These are phyloP conservation scores for Yarrowia osloensis DNA, from an alignment of 805 yeast species.

Conservation along the genomic window DNA sequence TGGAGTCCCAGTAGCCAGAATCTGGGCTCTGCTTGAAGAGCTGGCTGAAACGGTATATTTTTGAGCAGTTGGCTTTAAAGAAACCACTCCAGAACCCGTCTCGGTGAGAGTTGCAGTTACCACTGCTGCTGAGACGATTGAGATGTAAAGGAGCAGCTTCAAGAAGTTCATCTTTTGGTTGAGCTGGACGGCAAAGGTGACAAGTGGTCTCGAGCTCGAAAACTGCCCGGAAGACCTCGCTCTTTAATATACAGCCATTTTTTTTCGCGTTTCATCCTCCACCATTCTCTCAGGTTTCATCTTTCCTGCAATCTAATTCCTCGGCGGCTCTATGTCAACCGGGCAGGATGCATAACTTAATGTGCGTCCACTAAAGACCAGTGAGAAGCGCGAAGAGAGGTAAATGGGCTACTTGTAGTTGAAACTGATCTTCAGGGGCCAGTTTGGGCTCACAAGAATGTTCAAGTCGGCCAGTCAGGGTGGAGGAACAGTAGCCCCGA, in stretches of 20 bases:
- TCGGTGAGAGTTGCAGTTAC: neutral
- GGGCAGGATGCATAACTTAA: conserved; percentile 5
- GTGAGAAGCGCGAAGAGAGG: neutral
- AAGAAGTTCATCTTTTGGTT: neutral
- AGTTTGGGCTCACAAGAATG: no score
- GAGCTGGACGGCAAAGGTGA: no score
- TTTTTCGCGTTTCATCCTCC: neutral
- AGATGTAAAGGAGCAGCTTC: neutral
- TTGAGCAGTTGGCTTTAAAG: neutral
- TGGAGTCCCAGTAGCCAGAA: neutral
- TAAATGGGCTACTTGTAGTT: no score
- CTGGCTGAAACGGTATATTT: neutral
- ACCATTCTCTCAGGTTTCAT: neutral
- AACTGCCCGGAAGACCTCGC: no score
- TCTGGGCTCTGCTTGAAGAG: neutral
- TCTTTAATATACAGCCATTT: neutral
- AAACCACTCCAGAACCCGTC: neutral
- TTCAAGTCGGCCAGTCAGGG: no score
- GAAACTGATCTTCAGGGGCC: no score
- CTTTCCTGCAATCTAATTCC: neutral
- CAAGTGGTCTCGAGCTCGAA: no score
- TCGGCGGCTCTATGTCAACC: conserved; percentile 19
- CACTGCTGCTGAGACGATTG: neutral
- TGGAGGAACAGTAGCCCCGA: no score
- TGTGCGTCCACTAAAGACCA: neutral